These are phyloP conservation scores for Pichia phayaonensis DNA, from an alignment of 805 yeast species.

Conservation along the genomic window DNA sequence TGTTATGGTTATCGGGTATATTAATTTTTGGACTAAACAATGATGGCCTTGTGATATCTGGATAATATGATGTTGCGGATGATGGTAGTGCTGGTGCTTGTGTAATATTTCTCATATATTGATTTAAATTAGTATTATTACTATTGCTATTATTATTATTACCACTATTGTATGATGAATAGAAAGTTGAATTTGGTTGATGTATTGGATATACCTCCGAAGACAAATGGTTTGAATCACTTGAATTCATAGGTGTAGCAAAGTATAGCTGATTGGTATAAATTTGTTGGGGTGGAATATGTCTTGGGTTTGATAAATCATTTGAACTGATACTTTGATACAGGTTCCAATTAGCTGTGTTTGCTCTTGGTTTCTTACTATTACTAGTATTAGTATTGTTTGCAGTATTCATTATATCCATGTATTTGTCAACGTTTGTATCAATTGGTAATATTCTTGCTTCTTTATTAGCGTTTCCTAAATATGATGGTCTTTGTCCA, in stretches of 20 bases:
- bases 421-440: no score
- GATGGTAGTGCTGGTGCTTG: no score
- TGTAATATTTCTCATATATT: not conserved
- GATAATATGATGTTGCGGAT: no score
- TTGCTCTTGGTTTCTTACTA: not conserved
- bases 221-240: not conserved
- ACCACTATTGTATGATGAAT: not conserved
- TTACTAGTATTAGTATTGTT: no score
- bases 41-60: no score
- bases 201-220: not conserved
- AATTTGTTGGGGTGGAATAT: not conserved
- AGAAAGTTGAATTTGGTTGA: not conserved
- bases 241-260: not conserved
- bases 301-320: not conserved
- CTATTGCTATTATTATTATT: not conserved
- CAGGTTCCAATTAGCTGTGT: no score
- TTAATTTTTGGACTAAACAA: no score
- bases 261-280: not conserved
- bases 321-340: not conserved
- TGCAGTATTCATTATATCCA: no score
- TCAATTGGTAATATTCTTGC: not conserved
- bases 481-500: not conserved
- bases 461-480: not conserved
- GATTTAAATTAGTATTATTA: not conserved
- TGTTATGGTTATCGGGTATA: no score